Base-by-base conservation (phyloP, 192 early-diverging fungal genomes). In the Coemansia sp. region DNA sequence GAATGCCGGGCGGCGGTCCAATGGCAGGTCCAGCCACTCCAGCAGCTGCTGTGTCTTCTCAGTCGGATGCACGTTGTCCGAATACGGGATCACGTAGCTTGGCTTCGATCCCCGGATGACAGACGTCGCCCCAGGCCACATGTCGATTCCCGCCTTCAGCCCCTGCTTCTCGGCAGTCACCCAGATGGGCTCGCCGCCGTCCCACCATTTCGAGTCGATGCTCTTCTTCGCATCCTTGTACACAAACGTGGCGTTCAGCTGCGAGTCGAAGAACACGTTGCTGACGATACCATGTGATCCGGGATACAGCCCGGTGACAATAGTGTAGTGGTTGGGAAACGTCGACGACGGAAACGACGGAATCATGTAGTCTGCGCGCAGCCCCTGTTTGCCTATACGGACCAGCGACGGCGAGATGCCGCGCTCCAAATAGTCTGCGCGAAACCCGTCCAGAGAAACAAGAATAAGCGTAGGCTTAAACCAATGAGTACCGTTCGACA, bases 251-350 rank as follows among this genome's bases (percentile, higher is more conserved):
- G 87, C 86, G 49, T 93, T 87, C 7, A 89, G 67, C 14, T 40
- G 42, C 2, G 91, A 85, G 71, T 95, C 94, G 64, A 85, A 90
- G 69, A 96, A 97, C 61, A 80, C 82, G 65, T 93, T 93, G 59
- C 80, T 89, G 5, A 97, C 92, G 61, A 97, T 96, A 16, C 96
- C 96, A 60, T 98, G 94, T 4, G 87, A 84, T 38, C 93, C 90
- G 2, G 96, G 95, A 69, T 94, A 96, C 34, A 98, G 72, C n/a
- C 96, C 95, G 10, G 96, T 96, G 7, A 85, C 90, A 42, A 98
- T 78, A 1, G 92, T 86, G 72, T 93, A 96, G 76, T 98, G 96
- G 76, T 98, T 98, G 4, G 95, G 91, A 67, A 95, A 96, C 0
- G 96, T 96, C 38, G 93, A 84, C 25, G 85, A 86, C 22, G 80